Percentiles rank a stretch among this genome's conserved stretches.
Evolutionary conservation across 768 basidiomycete species (phyloP).

Genomic region (Tylopilus sp.): DNA sequence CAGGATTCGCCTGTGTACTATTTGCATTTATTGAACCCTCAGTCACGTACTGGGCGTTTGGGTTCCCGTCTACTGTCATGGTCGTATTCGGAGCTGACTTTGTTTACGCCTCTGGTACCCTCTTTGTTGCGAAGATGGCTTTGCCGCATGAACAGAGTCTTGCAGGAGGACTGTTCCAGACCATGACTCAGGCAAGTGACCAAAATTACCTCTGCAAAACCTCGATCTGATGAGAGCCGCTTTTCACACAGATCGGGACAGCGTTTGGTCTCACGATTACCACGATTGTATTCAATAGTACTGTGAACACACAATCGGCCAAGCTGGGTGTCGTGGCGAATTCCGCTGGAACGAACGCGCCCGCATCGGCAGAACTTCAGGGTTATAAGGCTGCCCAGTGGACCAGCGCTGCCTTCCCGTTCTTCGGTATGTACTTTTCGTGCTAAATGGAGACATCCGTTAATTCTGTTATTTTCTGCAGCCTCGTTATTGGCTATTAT

Average conservation of each 20-base stretch:
- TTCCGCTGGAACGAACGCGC: constrained; percentile 27
- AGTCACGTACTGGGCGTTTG: constrained; percentile 68
- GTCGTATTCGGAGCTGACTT: constrained; percentile 78
- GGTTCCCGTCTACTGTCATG: constrained; percentile 64
- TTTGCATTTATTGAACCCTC: constrained; percentile 63
- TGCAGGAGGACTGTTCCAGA: constrained; percentile 73
- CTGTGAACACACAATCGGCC: constrained; percentile 34
- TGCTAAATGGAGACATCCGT: background rate
- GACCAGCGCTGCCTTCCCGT: constrained; percentile 58
- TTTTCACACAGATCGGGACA: constrained; percentile 50
- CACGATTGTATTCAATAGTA: constrained; percentile 66
- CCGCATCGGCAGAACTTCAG: constrained; percentile 37
- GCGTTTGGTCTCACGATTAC: constrained; percentile 68
- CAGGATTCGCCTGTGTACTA: constrained; percentile 54
- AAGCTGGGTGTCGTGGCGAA: constrained; percentile 32
- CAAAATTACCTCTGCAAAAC: background rate
- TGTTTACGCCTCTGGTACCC: constrained; percentile 66
- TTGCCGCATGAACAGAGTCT: constrained; percentile 71
- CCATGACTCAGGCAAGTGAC: constrained; percentile 63
- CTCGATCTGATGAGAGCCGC: background rate
- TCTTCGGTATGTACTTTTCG: constrained; percentile 40
- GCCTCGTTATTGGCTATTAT: constrained; percentile 32
- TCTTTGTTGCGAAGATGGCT: constrained; percentile 70
- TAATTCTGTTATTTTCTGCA: constrained; percentile 5
- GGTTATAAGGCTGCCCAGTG: constrained; percentile 67